A percentile compares a stretch with the other conserved stretches of the same genome.
Conservation (phyloP, 306 rosid species). For the Acacia melanoxylon region DNA sequence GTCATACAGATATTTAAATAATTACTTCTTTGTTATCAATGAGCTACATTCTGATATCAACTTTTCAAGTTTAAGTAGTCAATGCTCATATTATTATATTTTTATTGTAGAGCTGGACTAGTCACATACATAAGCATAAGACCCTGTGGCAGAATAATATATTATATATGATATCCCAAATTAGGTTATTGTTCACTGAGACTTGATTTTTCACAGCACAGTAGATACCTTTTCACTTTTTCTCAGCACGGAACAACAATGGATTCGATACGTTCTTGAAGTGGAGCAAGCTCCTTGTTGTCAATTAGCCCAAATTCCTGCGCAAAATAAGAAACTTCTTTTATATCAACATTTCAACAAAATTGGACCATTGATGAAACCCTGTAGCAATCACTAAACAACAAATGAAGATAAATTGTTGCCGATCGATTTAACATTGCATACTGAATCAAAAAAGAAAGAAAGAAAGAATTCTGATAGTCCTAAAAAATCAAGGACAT, state of each 20-base stretch:
- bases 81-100: neutral
- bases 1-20: neutral
- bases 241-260: constrained; percentile 65
- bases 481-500: neutral
- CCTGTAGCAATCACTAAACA: neutral
- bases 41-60: neutral
- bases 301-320: constrained; percentile 97
- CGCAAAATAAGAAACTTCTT: neutral
- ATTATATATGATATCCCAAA: neutral
- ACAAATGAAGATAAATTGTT: neutral
- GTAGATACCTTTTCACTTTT: neutral
- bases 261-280: constrained; percentile 94
- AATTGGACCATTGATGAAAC: neutral
- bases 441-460: no score
- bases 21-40: neutral
- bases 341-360: neutral
- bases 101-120: neutral
- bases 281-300: constrained; percentile 98
- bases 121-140: neutral
- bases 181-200: neutral
- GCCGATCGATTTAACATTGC: neutral
- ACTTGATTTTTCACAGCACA: neutral
- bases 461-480: neutral
- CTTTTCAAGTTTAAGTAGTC: neutral
- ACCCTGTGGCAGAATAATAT: neutral